Conservation (phyloP, 2,329 filamentous ascomycete species). For the Paraphoma chrysanthemicola region DNA sequence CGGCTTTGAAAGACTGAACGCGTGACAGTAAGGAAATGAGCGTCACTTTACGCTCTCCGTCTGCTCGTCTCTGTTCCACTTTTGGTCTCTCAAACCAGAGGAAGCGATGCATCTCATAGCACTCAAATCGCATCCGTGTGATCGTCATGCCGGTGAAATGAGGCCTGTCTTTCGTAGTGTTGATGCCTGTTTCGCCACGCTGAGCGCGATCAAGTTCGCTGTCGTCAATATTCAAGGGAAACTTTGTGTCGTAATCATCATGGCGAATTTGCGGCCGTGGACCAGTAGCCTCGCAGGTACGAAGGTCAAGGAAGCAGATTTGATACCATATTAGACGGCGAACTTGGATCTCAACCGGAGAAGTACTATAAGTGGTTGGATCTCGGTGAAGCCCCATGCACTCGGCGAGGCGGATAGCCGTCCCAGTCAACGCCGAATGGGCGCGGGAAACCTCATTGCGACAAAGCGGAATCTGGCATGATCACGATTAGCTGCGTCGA, state of each 20-base stretch:
- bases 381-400: constrained; percentile 80
- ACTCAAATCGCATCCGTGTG: constrained; percentile 73
- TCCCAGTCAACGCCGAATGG: constrained; percentile 75
- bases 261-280: constrained; percentile 74
- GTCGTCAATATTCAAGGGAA: constrained; percentile 76
- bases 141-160: constrained; percentile 74
- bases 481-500: constrained; percentile 2
- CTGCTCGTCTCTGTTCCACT: constrained; percentile 57
- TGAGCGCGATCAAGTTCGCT: constrained; percentile 59
- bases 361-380: constrained; percentile 69
- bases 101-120: constrained; percentile 74
- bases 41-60: constrained; percentile 30
- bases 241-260: constrained; percentile 76
- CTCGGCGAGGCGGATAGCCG: constrained; percentile 75
- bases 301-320: constrained; percentile 76
- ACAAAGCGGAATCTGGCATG: constrained; percentile 69
- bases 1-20: constrained; percentile 71
- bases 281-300: constrained; percentile 77
- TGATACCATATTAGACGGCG: constrained; percentile 79
- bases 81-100: constrained; percentile 74
- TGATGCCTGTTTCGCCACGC: constrained; percentile 36
- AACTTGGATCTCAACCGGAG: constrained; percentile 73
- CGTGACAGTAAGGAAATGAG: constrained; percentile 70
- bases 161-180: constrained; percentile 56
- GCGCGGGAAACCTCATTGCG: constrained; percentile 74